Percentiles rank a stretch among this genome's conserved stretches.
These are phyloP conservation scores for Coniochaeta hoffmannii DNA, from an alignment of 2,329 filamentous ascomycete species.

Conservation along the genomic window DNA sequence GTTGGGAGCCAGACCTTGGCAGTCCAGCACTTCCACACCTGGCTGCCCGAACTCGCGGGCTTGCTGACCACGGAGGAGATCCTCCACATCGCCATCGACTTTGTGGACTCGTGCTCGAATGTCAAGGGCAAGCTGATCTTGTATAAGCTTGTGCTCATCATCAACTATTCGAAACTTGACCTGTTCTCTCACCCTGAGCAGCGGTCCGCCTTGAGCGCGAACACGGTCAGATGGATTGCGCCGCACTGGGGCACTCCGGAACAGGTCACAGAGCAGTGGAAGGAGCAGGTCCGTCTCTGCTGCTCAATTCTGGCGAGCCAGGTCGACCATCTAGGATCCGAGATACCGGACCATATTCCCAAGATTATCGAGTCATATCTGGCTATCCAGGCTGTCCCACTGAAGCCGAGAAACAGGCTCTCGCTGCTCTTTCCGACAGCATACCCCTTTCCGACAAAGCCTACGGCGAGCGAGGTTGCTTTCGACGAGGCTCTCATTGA, in stretches of 20 bases:
- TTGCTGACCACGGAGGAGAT: slow-evolving; percentile 78
- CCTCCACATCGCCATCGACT: slow-evolving; percentile 82
- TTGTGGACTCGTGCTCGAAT: slow-evolving; percentile 81
- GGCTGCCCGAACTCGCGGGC: slow-evolving; percentile 83
- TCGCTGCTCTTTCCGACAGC: slow-evolving; percentile 84
- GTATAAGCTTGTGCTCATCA: slow-evolving; percentile 87
- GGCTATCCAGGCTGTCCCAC: slow-evolving; percentile 54
- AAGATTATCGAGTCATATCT: slow-evolving; percentile 88
- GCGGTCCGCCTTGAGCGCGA: slow-evolving; percentile 64
- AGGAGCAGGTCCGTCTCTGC: slow-evolving; percentile 86
- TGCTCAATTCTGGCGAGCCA: slow-evolving; percentile 89
- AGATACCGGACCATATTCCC: slow-evolving; percentile 82
- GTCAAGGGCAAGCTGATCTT: slow-evolving; percentile 88
- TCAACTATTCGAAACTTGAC: slow-evolving; percentile 79
- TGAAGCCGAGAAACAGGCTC: slow-evolving; percentile 54
- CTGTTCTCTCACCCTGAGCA: slow-evolving; percentile 77
- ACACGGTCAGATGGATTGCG: slow-evolving; percentile 83
- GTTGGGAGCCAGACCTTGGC: slow-evolving; percentile 92
- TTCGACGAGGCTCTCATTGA: slow-evolving; percentile 82
- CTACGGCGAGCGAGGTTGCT: slow-evolving; percentile 56
- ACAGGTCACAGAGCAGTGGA: slow-evolving; percentile 75
- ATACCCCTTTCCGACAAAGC: slow-evolving; percentile 79
- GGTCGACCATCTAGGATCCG: slow-evolving; percentile 66
- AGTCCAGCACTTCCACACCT: slow-evolving; percentile 93
- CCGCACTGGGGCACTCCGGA: slow-evolving; percentile 83